phyloP scores from a whole-genome alignment of 805 yeast species.

The Pichia gijzeniarum region DNA sequence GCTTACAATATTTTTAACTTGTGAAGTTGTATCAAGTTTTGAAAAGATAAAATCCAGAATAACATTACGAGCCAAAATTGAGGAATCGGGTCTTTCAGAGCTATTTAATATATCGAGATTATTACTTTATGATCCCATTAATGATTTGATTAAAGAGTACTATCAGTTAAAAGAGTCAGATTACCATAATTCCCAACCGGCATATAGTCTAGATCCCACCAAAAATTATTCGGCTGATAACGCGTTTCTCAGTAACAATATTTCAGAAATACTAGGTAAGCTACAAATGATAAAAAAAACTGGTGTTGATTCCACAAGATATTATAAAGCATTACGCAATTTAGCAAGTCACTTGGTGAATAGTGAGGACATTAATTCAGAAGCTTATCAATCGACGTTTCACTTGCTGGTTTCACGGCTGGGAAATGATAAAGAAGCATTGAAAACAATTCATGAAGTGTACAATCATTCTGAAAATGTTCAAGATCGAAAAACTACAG shows the following conservation, averaged over 20 bases:
- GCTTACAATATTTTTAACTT: constrained; percentile 63
- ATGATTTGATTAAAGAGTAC: constrained; percentile 61
- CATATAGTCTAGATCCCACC: not conserved
- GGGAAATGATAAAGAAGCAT: not conserved
- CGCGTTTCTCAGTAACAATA: not conserved
- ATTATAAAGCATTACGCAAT: not conserved
- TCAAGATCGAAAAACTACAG: not conserved
- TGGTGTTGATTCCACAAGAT: not conserved
- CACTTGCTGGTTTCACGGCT: not conserved
- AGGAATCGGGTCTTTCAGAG: constrained; percentile 48
- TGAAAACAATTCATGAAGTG: not conserved
- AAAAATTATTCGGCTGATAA: not conserved
- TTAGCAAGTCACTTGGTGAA: not conserved
- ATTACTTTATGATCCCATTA: constrained; percentile 51
- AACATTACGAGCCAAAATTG: constrained; percentile 53
- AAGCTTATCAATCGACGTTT: not conserved
- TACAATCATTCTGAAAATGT: not conserved
- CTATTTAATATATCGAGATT: constrained; percentile 46
- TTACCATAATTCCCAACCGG: constrained; percentile 28
- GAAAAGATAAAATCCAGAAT: constrained; percentile 35
- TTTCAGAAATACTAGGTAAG: not conserved
- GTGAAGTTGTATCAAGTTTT: constrained; percentile 50
- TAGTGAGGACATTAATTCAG: not conserved
- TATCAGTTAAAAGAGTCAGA: constrained; percentile 52
- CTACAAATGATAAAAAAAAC: not conserved